Conservation (phyloP, 2,329 filamentous ascomycete species). For the Paradendryphiella salina region DNA sequence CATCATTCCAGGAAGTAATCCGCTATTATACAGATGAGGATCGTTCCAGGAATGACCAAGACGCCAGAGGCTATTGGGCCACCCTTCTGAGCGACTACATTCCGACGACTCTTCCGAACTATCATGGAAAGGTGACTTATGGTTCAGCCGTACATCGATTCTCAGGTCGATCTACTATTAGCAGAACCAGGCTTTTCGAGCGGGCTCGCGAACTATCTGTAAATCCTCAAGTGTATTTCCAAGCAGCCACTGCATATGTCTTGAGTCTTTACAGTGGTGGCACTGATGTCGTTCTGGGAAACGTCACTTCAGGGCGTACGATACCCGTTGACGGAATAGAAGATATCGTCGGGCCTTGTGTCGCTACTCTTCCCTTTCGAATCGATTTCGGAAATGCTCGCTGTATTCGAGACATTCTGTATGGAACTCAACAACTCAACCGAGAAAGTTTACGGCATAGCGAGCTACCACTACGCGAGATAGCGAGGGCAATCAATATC, state of each 20-base stretch:
- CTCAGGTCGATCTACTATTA: constrained; percentile 27
- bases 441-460: constrained; percentile 67
- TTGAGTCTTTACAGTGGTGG: constrained; percentile 66
- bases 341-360: constrained; percentile 75
- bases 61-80: constrained; percentile 65
- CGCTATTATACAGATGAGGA: constrained; percentile 50
- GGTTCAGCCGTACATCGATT: constrained; percentile 14
- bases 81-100: constrained; percentile 63
- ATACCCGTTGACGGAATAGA: constrained; percentile 72
- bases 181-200: constrained; percentile 14
- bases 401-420: constrained; percentile 64
- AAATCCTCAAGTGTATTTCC: constrained; percentile 73
- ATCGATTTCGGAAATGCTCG: constrained; percentile 58
- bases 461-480: constrained; percentile 66
- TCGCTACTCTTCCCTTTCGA: constrained; percentile 75
- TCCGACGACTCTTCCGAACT: constrained; percentile 61
- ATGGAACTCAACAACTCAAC: constrained; percentile 66
- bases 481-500: constrained; percentile 64
- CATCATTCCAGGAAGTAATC: constrained; percentile 65
- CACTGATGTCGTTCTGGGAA: constrained; percentile 72
- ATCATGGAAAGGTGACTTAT: constrained; percentile 49
- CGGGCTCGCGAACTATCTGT: constrained; percentile 47
- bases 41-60: neutral
- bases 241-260: constrained; percentile 69
- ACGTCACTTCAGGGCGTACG: constrained; percentile 79